Evolutionary conservation across 139 green algal species (phyloP).

Genomic region (Haematococcus sp.): DNA sequence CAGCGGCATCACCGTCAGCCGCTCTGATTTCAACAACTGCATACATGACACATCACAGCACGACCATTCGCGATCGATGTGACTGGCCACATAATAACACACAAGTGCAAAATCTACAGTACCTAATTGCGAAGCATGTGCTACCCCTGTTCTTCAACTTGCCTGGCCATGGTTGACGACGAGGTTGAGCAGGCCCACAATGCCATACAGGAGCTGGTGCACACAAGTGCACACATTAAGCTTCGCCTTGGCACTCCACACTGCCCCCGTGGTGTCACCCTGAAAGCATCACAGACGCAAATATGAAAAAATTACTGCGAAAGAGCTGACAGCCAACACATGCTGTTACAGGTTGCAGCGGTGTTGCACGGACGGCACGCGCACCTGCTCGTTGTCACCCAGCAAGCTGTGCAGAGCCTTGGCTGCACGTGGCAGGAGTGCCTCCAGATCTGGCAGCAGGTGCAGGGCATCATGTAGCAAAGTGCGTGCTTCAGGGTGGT

Average conservation of each 20-base stretch:
- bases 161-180: not conserved
- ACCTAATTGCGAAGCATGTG: too few relatives aligned
- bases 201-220: not conserved
- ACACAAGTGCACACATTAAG: not conserved
- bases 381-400: not conserved
- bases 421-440: constrained; percentile 36
- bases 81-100: not conserved
- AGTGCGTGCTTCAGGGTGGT: not conserved
- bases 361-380: too few relatives aligned
- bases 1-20: too few relatives aligned
- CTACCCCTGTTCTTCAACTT: too few relatives aligned
- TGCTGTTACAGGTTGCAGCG: too few relatives aligned
- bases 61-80: not conserved
- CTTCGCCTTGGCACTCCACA: not conserved
- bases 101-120: too few relatives aligned
- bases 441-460: constrained; percentile 32
- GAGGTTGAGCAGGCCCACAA: not conserved
- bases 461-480: constrained; percentile 20
- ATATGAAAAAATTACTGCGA: too few relatives aligned
- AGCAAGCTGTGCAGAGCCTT: constrained; percentile 15
- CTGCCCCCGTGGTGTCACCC: not conserved
- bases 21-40: too few relatives aligned
- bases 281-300: too few relatives aligned
- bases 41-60: not conserved
- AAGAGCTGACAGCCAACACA: too few relatives aligned